These are phyloP conservation scores for Arthrobotrys entomopaga DNA, from an alignment of 2,329 filamentous ascomycete genomes.

Conservation along the genomic window DNA sequence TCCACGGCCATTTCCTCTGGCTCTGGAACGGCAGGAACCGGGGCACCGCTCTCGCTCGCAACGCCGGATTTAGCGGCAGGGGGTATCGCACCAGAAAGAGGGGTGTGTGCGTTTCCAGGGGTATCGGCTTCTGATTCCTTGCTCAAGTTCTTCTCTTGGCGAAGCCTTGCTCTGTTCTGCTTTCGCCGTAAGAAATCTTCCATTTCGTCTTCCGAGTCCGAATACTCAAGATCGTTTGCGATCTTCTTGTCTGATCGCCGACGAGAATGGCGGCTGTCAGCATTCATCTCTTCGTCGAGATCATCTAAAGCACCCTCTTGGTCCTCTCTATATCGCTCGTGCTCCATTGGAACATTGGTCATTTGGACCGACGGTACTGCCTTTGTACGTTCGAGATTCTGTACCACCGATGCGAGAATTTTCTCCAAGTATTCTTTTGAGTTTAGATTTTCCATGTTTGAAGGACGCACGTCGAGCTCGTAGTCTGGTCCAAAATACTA, in stretches of 20 bases:
- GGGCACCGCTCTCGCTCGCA: constrained; percentile 33
- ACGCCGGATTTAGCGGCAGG: constrained; percentile 38
- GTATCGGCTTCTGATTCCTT: constrained; percentile 56
- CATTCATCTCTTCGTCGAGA: constrained; percentile 70
- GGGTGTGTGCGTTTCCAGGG: constrained; percentile 54
- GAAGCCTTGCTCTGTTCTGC: constrained; percentile 49
- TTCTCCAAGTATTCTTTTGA: constrained; percentile 75
- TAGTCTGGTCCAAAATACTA: constrained; percentile 76
- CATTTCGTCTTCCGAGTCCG: constrained; percentile 69
- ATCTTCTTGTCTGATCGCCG: constrained; percentile 71
- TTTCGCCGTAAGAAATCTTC: constrained; percentile 53
- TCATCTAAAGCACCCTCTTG: constrained; percentile 74
- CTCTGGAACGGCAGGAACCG: constrained; percentile 22
- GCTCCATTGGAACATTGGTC: constrained; percentile 70
- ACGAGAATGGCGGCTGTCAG: constrained; percentile 71
- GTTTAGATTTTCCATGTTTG: constrained; percentile 78
- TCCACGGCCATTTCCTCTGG: constrained; percentile 51
- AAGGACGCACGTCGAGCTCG: constrained; percentile 74
- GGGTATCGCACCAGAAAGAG: constrained; percentile 36
- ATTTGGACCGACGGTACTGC: constrained; percentile 73
- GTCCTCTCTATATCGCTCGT: constrained; percentile 68
- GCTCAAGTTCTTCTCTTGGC: constrained; percentile 54
- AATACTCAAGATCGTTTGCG: constrained; percentile 70
- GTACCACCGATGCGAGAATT: constrained; percentile 73
- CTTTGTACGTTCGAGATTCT: constrained; percentile 73